Percentiles rank a stretch among this genome's conserved stretches.
These are phyloP conservation scores for Podosphaera leucotricha DNA, from an alignment of 2,329 filamentous ascomycete species.

Conservation along the genomic window DNA sequence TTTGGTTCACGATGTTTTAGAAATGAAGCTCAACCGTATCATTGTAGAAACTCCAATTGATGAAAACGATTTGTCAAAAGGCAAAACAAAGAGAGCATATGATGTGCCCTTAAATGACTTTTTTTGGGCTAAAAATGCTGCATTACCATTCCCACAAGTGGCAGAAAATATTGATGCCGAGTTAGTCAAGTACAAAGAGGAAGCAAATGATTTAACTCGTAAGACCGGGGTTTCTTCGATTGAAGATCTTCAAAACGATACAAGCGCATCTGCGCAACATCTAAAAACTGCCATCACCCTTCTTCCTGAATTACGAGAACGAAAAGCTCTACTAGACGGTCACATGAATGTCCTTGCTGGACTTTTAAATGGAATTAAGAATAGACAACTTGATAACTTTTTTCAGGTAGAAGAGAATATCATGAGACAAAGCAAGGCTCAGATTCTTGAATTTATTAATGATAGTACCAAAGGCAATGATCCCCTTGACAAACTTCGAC, in stretches of 20 bases:
- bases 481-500: conserved; percentile 65
- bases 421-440: conserved; percentile 69
- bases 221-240: conserved; percentile 85
- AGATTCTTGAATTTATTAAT: conserved; percentile 70
- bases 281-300: conserved; percentile 88
- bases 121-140: conserved; percentile 88
- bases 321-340: conserved; percentile 87
- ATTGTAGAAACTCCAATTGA: conserved; percentile 71
- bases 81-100: conserved; percentile 66
- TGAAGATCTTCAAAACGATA: conserved; percentile 80
- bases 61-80: conserved; percentile 49
- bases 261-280: conserved; percentile 72
- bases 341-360: conserved; percentile 96
- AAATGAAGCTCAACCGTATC: conserved; percentile 76
- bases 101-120: conserved; percentile 80
- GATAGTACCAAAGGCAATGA: conserved; percentile 63
- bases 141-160: conserved; percentile 78
- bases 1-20: conserved; percentile 53
- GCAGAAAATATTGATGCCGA: conserved; percentile 92
- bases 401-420: conserved; percentile 90
- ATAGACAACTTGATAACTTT: conserved; percentile 83
- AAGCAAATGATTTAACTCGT: conserved; percentile 79
- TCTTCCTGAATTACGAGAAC: conserved; percentile 72
- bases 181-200: conserved; percentile 82
- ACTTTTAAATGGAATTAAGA: conserved; percentile 57